Conservation (phyloP, 805 yeast species). For the Kodamaea restingae region DNA sequence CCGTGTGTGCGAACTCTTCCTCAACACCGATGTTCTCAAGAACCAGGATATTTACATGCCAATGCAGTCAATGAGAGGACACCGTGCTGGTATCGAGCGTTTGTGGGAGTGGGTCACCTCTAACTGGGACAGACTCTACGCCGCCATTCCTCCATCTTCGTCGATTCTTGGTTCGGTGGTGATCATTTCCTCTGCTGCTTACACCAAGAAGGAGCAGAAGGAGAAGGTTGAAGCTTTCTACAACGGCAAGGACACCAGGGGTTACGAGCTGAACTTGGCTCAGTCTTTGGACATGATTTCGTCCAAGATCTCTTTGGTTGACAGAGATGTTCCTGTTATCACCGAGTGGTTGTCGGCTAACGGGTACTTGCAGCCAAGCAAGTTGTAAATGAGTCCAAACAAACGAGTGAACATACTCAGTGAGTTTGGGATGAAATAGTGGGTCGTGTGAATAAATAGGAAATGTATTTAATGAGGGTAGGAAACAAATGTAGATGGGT, state of each 20-base stretch:
- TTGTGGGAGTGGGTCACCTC: conserved; percentile 69
- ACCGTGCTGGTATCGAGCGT: conserved; percentile 60
- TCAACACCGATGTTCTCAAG: conserved; percentile 55
- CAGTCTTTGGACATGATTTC: conserved; percentile 60
- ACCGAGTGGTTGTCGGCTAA: conserved; percentile 45
- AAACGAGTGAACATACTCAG: too few species aligned
- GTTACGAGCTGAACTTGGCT: conserved; percentile 61
- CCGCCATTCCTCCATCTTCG: conserved; percentile 74
- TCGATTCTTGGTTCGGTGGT: conserved; percentile 78
- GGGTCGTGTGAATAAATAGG: too few species aligned
- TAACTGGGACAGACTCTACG: conserved; percentile 69
- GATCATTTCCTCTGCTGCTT: conserved; percentile 54
- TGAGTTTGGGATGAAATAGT: too few species aligned
- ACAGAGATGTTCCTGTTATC: conserved; percentile 49
- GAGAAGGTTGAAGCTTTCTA: conserved; percentile 51
- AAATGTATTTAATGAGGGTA: too few species aligned
- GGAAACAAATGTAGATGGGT: too few species aligned
- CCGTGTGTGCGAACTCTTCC: conserved; percentile 52
- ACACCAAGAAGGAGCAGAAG: conserved; percentile 52
- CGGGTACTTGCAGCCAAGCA: conserved; percentile 21
- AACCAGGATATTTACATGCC: conserved; percentile 75
- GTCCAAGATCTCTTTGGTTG: conserved; percentile 54
- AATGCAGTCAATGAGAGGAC: conserved; percentile 65
- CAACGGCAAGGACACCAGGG: conserved; percentile 51
- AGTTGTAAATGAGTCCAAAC: conserved; percentile 8